phyloP scores from a whole-genome alignment of 2,329 filamentous ascomycete species.

The Hypoxylon rubiginosum region DNA sequence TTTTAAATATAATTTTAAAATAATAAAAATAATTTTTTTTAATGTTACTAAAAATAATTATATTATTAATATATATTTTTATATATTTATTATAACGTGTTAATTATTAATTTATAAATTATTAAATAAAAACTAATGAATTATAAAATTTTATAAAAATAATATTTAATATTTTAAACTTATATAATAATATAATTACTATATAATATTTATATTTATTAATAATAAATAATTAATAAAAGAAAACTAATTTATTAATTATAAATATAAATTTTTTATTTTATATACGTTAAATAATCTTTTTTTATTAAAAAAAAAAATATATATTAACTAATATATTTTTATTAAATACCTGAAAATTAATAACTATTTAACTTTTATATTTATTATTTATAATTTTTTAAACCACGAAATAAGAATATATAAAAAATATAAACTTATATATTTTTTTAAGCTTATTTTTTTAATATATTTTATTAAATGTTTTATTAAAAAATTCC shows the following conservation, averaged over 20 bases:
- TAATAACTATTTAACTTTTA: too few relatives aligned
- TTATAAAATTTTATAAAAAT: not conserved
- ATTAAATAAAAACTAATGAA: too few relatives aligned
- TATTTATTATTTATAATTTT: too few relatives aligned
- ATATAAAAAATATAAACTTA: too few relatives aligned
- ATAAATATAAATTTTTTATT: conserved; percentile 3
- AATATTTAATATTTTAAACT: not conserved
- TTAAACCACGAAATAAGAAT: too few relatives aligned
- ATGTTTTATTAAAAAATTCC: too few relatives aligned
- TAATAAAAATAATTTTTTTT: not conserved
- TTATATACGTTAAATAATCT: not conserved
- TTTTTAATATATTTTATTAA: too few relatives aligned
- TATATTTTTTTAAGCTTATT: too few relatives aligned
- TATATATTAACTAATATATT: not conserved
- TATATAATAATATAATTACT: too few relatives aligned
- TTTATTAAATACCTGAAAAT: too few relatives aligned
- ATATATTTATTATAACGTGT: not conserved
- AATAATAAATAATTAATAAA: not conserved
- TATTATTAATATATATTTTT: conserved; percentile 1
- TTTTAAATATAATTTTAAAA: not conserved
- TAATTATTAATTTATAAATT: not conserved
- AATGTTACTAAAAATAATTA: not conserved
- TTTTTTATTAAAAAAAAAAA: not conserved
- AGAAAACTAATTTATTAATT: not conserved
- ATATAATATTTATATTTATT: not conserved